phyloP scores from a whole-genome alignment of 371 early-diverging fungal species.

The Apophysomyces trapeziformis region DNA sequence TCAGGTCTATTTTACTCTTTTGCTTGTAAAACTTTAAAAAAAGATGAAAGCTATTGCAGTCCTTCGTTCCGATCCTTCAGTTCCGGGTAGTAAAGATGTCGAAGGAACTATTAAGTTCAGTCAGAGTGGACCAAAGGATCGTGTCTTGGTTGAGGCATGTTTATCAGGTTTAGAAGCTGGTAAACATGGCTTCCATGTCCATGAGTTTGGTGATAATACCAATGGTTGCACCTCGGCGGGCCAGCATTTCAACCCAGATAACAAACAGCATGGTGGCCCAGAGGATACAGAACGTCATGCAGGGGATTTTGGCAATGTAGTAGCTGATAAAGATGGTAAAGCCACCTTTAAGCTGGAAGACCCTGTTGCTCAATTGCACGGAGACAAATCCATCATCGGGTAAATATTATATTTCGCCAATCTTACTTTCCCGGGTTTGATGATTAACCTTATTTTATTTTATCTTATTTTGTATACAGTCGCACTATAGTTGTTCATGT shows the following conservation, averaged over 20 bases:
- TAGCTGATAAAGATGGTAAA: constrained; percentile 61
- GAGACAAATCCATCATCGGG: constrained; percentile 81
- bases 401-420: constrained; percentile 22
- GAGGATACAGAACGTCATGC: constrained; percentile 76
- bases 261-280: constrained; percentile 85
- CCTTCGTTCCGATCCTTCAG: constrained; percentile 59
- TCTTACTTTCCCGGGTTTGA: no score
- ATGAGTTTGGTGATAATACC: constrained; percentile 85
- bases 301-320: constrained; percentile 90
- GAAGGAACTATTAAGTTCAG: constrained; percentile 62
- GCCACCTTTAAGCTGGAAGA: constrained; percentile 68
- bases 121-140: constrained; percentile 28
- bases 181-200: constrained; percentile 93
- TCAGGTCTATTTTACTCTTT: neutral
- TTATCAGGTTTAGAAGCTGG: constrained; percentile 79
- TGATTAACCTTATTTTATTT: neutral
- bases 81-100: constrained; percentile 48
- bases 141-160: constrained; percentile 64
- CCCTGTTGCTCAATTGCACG: constrained; percentile 74
- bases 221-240: constrained; percentile 86
- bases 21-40: constrained; percentile 21
- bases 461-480: constrained; percentile 30
- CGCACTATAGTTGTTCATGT: constrained; percentile 89
- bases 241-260: constrained; percentile 85
- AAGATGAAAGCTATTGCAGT: constrained; percentile 83